Conservation (phyloP, 2,329 filamentous ascomycete genomes). For the Cordyceps cicadae region DNA sequence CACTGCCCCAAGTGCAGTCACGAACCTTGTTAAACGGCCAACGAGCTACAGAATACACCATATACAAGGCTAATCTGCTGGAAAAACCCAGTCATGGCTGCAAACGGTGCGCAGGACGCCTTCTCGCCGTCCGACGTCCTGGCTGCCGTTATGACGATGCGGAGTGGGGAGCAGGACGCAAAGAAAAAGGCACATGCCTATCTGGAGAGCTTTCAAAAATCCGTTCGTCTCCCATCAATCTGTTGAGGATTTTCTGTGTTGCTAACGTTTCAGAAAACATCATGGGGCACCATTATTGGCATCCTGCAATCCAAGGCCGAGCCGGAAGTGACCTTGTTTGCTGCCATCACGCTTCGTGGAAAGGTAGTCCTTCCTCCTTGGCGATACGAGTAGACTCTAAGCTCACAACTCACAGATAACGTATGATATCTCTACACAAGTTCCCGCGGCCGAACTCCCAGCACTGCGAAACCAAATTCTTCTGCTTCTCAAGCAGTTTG, state of each 20-base stretch:
- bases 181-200: constrained; percentile 90
- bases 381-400: not conserved
- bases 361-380: constrained; percentile 53
- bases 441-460: constrained; percentile 65
- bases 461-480: constrained; percentile 79
- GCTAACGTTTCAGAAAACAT: constrained; percentile 57
- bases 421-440: constrained; percentile 81
- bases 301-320: constrained; percentile 77
- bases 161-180: constrained; percentile 68
- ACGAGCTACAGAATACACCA: not conserved
- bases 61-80: not conserved
- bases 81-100: constrained; percentile 54
- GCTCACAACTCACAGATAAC: constrained; percentile 59
- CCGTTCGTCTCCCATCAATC: constrained; percentile 45
- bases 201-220: constrained; percentile 95
- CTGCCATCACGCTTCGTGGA: constrained; percentile 92
- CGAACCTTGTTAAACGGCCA: not conserved
- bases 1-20: not conserved
- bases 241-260: constrained; percentile 9
- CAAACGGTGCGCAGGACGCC: constrained; percentile 55
- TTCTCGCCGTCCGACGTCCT: constrained; percentile 72
- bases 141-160: constrained; percentile 85
- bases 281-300: constrained; percentile 81
- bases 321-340: constrained; percentile 84
- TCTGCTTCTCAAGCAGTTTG: constrained; percentile 70